Base-by-base conservation (phyloP, 768 basidiomycete genomes). In the Pholiota microspora region DNA sequence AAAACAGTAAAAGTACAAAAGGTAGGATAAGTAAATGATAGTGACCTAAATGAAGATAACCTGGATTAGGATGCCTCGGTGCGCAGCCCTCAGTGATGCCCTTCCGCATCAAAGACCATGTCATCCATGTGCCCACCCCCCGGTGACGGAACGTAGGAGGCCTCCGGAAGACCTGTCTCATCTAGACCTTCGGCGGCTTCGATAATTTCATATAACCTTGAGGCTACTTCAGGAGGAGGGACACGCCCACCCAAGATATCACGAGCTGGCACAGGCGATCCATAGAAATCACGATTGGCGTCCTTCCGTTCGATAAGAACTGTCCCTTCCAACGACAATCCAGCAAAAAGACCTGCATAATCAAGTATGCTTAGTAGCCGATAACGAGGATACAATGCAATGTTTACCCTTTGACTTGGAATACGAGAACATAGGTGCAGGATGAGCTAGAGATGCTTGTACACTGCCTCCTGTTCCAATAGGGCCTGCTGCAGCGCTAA, bases 391-490 rank as follows among this genome's bases (percentile, higher is more conserved):
- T 23, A 51, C 27, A 7, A n/a, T 31, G 36, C 46, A 40, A 31
- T 16, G 29, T n/a, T 54, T 61, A 92, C 93, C 94, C 74, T 94
- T 95, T 10, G 92, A 94, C 71, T 94, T 92, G 8, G 92, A 94
- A 69, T 97, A 96, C 58, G 91, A 93, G 72, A 97, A 99, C 92
- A 98, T 95, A 4, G 94, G 94, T 16, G 95, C 86, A 0, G 96
- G 96, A 70, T 95, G 92, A 4, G 94, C 92, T 36, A 96, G 76
- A 2, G 84, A 85, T 1, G 94, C 85, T 62, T 94, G 88, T 0
- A 97, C 84, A 55, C 90, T 89, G 3, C 91, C 96, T 4, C 95
- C 95, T 0, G 96, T 97, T 1, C 95, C 96, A 55, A 98, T 89
- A 0, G 95, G 95, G 1, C 95, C 95, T 6, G 94, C 94, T 0